phyloP scores from a whole-genome alignment of 2,329 filamentous ascomycete genomes.

The Curvularia sp. region DNA sequence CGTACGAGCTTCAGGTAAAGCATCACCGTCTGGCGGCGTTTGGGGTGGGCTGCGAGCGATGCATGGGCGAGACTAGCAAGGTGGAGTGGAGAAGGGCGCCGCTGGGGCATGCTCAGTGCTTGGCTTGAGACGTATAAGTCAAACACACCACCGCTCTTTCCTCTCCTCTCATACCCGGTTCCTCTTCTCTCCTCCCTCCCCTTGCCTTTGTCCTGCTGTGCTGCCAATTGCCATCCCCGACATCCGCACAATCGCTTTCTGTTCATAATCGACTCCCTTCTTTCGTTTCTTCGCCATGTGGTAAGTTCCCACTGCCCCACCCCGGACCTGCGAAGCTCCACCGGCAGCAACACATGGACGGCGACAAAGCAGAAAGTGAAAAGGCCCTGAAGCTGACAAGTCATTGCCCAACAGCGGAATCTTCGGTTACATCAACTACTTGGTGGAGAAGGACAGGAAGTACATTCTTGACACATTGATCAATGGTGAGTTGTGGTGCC shows the following conservation, averaged over 20 bases:
- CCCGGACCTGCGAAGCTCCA: slow-evolving; percentile 6
- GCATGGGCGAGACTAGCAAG: slow-evolving; percentile 39
- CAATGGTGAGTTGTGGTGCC: slow-evolving; percentile 73
- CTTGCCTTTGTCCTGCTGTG: slow-evolving; percentile 22
- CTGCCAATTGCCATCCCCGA: slow-evolving; percentile 19
- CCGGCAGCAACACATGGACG: background rate
- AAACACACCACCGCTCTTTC: slow-evolving; percentile 47
- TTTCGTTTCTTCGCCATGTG: slow-evolving; percentile 48
- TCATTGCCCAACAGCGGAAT: slow-evolving; percentile 70
- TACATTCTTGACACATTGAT: slow-evolving; percentile 95
- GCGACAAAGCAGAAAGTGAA: too few relatives aligned
- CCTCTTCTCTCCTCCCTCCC: slow-evolving; percentile 19
- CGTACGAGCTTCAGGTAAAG: slow-evolving; percentile 29
- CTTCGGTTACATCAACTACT: slow-evolving; percentile 99
- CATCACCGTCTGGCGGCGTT: slow-evolving; percentile 20
- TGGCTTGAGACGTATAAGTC: slow-evolving; percentile 44
- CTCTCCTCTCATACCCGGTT: slow-evolving; percentile 35
- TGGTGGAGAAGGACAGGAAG: slow-evolving; percentile 98
- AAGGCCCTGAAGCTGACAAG: slow-evolving; percentile 24
- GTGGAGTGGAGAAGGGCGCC: slow-evolving; percentile 35
- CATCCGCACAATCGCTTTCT: slow-evolving; percentile 40
- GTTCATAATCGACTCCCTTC: slow-evolving; percentile 31
- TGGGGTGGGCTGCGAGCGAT: slow-evolving; percentile 34
- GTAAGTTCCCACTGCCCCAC: slow-evolving; percentile 44
- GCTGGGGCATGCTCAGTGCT: slow-evolving; percentile 40